Conservation (phyloP, 345 rosid genomes). For the Citrus trifoliata region DNA sequence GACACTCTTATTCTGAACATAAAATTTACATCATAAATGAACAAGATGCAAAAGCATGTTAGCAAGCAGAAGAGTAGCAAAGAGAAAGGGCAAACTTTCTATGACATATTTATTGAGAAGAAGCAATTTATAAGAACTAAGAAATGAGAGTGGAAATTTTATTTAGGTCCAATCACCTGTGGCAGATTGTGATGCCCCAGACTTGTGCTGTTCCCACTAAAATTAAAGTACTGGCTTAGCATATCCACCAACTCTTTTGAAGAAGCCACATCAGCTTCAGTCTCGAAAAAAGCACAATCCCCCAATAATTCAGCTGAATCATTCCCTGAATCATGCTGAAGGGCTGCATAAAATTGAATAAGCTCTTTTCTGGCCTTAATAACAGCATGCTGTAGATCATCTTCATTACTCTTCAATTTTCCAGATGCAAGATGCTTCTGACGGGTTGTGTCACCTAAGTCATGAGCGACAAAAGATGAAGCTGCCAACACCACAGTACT, state of each 20-base stretch:
- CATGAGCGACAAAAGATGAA: slow-evolving; percentile 49
- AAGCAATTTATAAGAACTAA: not conserved
- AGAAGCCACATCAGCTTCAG: slow-evolving; percentile 49
- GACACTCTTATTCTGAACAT: slow-evolving; percentile 62
- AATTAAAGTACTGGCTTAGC: slow-evolving; percentile 43
- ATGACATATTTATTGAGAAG: not conserved
- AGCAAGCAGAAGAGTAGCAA: not conserved
- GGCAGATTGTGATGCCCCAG: slow-evolving; percentile 47
- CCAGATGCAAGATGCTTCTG: slow-evolving; percentile 38
- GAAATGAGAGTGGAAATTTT: not conserved
- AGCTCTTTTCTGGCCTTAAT: slow-evolving; percentile 55
- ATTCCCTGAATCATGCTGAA: slow-evolving; percentile 41
- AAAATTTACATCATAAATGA: slow-evolving; percentile 21
- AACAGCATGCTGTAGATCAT: slow-evolving; percentile 40
- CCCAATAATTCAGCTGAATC: slow-evolving; percentile 33
- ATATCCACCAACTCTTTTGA: slow-evolving; percentile 68
- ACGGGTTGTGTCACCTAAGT: slow-evolving; percentile 32
- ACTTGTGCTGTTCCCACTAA: slow-evolving; percentile 34
- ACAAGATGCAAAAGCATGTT: not conserved
- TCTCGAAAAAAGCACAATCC: slow-evolving; percentile 47
- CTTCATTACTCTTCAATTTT: slow-evolving; percentile 41
- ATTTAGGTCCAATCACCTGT: slow-evolving; percentile 44
- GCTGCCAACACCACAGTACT: slow-evolving; percentile 49
- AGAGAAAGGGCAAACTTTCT: not conserved
- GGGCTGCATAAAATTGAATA: slow-evolving; percentile 42